phyloP scores from a whole-genome alignment of 164 flowering plant genomes.

The Piper betle region DNA sequence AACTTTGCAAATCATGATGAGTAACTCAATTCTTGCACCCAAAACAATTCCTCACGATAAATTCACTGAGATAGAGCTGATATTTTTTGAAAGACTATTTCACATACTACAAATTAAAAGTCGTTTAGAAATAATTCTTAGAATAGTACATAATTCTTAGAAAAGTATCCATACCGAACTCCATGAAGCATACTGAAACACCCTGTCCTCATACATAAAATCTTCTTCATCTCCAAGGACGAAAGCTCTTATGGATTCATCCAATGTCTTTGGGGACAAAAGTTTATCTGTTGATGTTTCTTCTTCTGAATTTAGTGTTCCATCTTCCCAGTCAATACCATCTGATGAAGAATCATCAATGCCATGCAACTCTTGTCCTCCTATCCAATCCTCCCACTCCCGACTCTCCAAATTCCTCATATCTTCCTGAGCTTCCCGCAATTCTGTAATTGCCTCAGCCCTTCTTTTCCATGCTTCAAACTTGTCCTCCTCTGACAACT shows the following conservation, averaged over 20 bases:
- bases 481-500: conserved; percentile 44
- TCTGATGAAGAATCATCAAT: conserved; percentile 22
- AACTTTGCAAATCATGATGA: background rate
- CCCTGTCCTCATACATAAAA: conserved; percentile 82
- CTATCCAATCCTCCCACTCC: conserved; percentile 93
- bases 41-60: background rate
- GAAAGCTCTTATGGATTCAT: conserved; percentile 38
- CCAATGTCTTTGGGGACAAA: conserved; percentile 38
- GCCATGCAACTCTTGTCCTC: conserved; percentile 22
- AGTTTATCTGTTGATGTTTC: conserved; percentile 21
- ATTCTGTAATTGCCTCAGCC: conserved; percentile 84
- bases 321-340: conserved; percentile 21
- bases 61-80: background rate
- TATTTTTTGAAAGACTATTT: too few species aligned
- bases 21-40: background rate
- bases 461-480: conserved; percentile 94
- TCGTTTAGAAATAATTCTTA: background rate
- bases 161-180: conserved; percentile 45
- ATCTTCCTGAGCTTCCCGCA: conserved; percentile 85
- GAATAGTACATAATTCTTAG: background rate
- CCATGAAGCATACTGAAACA: conserved; percentile 71
- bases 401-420: conserved; percentile 61
- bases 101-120: background rate
- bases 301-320: conserved; percentile 12
- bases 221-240: conserved; percentile 71